Base-by-base conservation (phyloP, 768 basidiomycete species). In the Gautieria morchelliformis region DNA sequence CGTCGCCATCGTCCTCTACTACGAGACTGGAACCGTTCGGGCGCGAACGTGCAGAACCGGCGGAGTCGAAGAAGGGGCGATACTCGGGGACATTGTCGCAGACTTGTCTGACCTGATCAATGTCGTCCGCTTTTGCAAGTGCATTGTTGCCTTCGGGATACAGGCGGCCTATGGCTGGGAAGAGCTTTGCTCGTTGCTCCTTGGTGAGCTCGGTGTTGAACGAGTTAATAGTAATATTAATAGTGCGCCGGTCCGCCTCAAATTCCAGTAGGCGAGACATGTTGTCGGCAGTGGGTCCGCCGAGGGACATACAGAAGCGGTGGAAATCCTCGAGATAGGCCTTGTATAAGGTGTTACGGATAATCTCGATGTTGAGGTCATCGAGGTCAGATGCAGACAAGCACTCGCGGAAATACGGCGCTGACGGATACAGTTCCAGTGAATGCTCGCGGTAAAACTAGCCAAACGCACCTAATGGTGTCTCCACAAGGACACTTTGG, bases 191-290 rank as follows among this genome's bases (percentile, higher is more conserved):
- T 37, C 96, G 88, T 63, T 91, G 87, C 67, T 99, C 96, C 71
- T 99, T 99, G 41, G 87, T 78, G 59, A 99, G 80, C 65, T 93
- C 92, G 4, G 96, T 97, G 59, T 87, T 87, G 73, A 98, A 95
- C 12, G 96, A 98, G 77, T 99, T 99, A 76, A 99, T 90, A 35
- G 96, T 96, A 71, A 99, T 97, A 75, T 98, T 99, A 69, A 98
- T 87, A 1, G 93, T 87, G 52, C 96, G 85, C 37, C 96, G 81
- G 73, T 99, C 96, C 27, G 95, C 96, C 75, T 99, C 96, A 66
- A 99, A 99, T 7, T 87, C 78, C 58, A 99, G 84, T 65, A 96
- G 92, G 40, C 78, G 79, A 59, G 87, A 82, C 96, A 98, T 98
- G 62, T 93, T 83, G 45, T 95, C 93, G 14, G 82, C 78, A 3